These are phyloP conservation scores for Cruciata laevipes DNA, from an alignment of 257 asterid species.

Conservation along the genomic window DNA sequence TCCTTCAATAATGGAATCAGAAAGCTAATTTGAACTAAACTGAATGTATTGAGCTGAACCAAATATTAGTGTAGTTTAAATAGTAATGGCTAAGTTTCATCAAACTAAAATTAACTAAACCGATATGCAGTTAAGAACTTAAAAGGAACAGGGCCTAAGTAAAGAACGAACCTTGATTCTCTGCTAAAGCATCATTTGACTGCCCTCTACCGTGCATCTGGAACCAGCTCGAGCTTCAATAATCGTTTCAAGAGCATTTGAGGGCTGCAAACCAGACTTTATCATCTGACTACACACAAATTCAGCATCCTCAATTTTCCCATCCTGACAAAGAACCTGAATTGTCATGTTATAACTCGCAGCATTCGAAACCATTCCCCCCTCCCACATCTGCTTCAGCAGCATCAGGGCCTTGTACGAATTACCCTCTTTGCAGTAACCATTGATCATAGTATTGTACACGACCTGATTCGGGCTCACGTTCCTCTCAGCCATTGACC, in stretches of 20 bases:
- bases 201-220: not conserved
- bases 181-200: not conserved
- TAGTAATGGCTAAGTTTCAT: no score
- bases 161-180: not conserved
- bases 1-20: no score
- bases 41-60: no score
- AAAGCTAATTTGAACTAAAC: no score
- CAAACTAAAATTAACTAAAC: no score
- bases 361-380: constrained; percentile 51
- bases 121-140: not conserved
- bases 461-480: constrained; percentile 53
- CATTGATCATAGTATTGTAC: constrained; percentile 61
- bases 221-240: constrained; percentile 10
- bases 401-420: constrained; percentile 56
- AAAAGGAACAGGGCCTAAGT: not conserved
- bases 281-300: constrained; percentile 40
- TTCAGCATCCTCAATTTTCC: constrained; percentile 45
- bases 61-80: not conserved
- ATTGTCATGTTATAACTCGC: constrained; percentile 63
- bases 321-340: constrained; percentile 45
- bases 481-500: constrained; percentile 35
- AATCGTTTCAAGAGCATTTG: constrained; percentile 23
- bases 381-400: constrained; percentile 49
- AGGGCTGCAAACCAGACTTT: constrained; percentile 49
- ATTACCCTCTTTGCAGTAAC: constrained; percentile 61